Evolutionary conservation across 2,329 filamentous ascomycete species (phyloP), one percentile per base, ranked within the genome.

Genomic region (Xylaria hypoxylon): DNA sequence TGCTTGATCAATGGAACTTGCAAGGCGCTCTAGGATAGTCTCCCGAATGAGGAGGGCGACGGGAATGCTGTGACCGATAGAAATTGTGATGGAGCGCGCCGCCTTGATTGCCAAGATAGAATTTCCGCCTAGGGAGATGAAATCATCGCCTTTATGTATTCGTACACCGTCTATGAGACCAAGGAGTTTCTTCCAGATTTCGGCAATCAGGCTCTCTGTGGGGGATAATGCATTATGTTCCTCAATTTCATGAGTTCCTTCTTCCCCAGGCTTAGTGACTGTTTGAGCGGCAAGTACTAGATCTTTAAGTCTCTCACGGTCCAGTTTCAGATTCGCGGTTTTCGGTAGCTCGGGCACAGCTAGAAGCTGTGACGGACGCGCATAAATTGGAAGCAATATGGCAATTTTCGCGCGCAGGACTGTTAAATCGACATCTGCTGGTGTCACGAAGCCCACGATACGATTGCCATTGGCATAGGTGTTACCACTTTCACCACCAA

Each of bases 1-100:
- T 15, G 15, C 13, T 24, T 51, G 22, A 19, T 61, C 33, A 13
- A 61, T 56, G 17, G 51, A 57, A 31, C 11, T 31, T 5, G 50
- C 63, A 10, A 61, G 51, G n/a, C 22, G n/a, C 17, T n/a, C 31
- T 1, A 61, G 57, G 24, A 33, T 17, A 31, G 48, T 50, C 31
- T 65, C 57, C 7, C 63, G 57, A 11, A 65, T 24, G 28, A 61
- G 63, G 11, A 65, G 24, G 24, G 50, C 50, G 35, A 65, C n/a
- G 2, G 63, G 63, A 5, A 65, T 22, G 17, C 51, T 8, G 13
- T 61, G 33, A 17, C 51, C 48, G 10, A 65, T 42, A n/a, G 57
- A 48, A 8, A 15, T 22, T 7, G 42, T 5, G 10, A 64, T 15
- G 4, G 31, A 33, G 4, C 55, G 62, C 6, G 62, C 62, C 4